These are phyloP conservation scores for Kwoniella sp. DNA, from an alignment of 768 basidiomycete species.

Conservation along the genomic window DNA sequence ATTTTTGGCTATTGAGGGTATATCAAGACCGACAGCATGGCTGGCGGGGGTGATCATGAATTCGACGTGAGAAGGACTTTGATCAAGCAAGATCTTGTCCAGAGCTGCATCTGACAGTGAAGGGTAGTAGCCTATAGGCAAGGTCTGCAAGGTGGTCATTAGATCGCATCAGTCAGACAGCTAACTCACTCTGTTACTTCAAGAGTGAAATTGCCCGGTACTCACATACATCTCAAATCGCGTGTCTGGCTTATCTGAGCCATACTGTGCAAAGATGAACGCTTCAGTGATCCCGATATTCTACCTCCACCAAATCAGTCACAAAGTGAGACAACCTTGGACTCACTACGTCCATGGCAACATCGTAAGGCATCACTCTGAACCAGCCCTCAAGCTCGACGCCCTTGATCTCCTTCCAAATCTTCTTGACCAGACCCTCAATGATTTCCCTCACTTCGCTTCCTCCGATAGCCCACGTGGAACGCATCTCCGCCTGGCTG, in stretches of 20 bases:
- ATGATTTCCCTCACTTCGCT: conserved; percentile 75
- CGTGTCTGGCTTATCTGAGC: conserved; percentile 92
- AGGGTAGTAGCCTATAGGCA: conserved; percentile 55
- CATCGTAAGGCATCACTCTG: conserved; percentile 80
- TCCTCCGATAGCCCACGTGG: conserved; percentile 81
- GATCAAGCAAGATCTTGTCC: conserved; percentile 51
- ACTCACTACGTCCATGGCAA: conserved; percentile 83
- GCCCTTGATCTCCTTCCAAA: conserved; percentile 75
- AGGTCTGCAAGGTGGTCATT: conserved; percentile 32
- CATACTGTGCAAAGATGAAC: conserved; percentile 64
- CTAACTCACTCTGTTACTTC: no score
- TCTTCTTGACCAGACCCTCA: conserved; percentile 70
- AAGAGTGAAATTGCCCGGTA: conserved; percentile 11
- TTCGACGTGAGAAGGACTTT: conserved; percentile 51
- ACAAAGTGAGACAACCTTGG: background rate
- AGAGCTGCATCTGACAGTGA: conserved; percentile 50
- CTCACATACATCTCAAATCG: conserved; percentile 82
- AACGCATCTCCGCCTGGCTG: conserved; percentile 30
- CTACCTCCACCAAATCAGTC: no score
- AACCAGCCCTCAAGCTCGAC: conserved; percentile 67
- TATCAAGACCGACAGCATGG: conserved; percentile 40
- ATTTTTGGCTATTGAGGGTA: conserved; percentile 23
- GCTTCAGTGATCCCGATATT: conserved; percentile 6
- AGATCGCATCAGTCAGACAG: no score
- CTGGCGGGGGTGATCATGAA: conserved; percentile 50